A percentile compares a stretch with the other conserved stretches of the same genome.
These are phyloP conservation scores for Candida jianshihensis DNA, from an alignment of 805 yeast genomes.

Conservation along the genomic window DNA sequence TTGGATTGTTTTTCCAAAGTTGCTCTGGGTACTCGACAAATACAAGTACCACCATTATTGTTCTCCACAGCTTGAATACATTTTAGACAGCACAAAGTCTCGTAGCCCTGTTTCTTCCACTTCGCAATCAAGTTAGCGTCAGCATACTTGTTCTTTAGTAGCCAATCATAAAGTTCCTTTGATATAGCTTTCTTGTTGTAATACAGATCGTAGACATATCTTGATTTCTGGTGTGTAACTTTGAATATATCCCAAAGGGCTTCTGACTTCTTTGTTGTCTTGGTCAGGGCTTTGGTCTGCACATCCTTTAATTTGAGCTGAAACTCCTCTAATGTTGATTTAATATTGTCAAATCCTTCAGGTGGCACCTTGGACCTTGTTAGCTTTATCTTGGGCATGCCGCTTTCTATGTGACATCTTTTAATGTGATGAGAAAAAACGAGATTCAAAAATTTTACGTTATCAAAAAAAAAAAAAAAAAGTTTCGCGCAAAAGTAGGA, in stretches of 20 bases:
- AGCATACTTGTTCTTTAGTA: constrained; percentile 56
- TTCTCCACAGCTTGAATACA: constrained; percentile 64
- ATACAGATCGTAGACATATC: constrained; percentile 69
- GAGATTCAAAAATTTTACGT: too few relatives aligned
- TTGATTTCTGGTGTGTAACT: constrained; percentile 66
- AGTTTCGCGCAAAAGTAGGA: too few relatives aligned
- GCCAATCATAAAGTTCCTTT: constrained; percentile 64
- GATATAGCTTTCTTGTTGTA: constrained; percentile 66
- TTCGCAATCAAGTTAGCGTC: constrained; percentile 73
- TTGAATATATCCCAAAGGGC: constrained; percentile 64
- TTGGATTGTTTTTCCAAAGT: constrained; percentile 32
- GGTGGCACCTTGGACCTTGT: constrained; percentile 52
- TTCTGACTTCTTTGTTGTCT: constrained; percentile 43
- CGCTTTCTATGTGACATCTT: neutral
- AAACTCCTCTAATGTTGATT: constrained; percentile 58
- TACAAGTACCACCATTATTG: constrained; percentile 63
- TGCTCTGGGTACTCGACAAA: constrained; percentile 77
- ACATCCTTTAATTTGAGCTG: constrained; percentile 49
- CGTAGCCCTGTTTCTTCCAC: constrained; percentile 84
- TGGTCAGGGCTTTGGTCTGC: constrained; percentile 31
- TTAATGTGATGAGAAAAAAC: neutral
- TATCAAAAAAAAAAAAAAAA: too few relatives aligned
- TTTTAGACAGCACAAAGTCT: constrained; percentile 72
- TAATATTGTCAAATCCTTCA: constrained; percentile 62
- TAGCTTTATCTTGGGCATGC: constrained; percentile 42